Conservation (phyloP, 2,329 filamentous ascomycete species). For the Dissoconium aciculare region DNA sequence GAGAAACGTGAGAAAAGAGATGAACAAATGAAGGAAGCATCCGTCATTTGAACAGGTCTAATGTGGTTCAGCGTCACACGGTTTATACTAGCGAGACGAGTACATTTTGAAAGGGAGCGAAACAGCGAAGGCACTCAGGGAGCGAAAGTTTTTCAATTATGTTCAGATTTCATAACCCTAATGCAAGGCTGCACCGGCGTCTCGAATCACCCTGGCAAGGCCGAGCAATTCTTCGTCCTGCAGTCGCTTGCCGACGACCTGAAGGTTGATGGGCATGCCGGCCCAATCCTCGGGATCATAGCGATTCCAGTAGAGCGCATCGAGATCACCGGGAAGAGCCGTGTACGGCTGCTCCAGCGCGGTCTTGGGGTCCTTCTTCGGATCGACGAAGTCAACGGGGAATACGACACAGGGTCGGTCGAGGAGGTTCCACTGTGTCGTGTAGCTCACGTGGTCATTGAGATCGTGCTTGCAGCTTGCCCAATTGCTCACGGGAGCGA, state of each 20-base stretch:
- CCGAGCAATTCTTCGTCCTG: constrained; percentile 41
- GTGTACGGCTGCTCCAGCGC: constrained; percentile 7
- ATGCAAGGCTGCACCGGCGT: too few relatives aligned
- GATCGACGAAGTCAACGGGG: constrained; percentile 36
- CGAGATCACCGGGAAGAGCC: not conserved
- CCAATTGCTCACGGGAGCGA: constrained; percentile 44
- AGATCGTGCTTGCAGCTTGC: constrained; percentile 39
- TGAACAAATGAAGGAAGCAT: too few relatives aligned
- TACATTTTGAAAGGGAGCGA: too few relatives aligned
- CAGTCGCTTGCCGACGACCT: constrained; percentile 39
- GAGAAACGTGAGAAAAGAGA: too few relatives aligned
- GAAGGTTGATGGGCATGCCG: constrained; percentile 38
- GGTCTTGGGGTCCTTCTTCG: constrained; percentile 27
- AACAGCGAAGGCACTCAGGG: too few relatives aligned
- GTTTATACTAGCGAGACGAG: too few relatives aligned
- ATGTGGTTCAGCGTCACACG: too few relatives aligned
- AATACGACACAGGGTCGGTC: constrained; percentile 45
- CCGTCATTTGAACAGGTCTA: too few relatives aligned
- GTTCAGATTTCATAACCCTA: too few relatives aligned
- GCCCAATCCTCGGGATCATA: constrained; percentile 29
- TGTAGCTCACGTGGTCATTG: constrained; percentile 50
- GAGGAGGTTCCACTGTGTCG: constrained; percentile 51
- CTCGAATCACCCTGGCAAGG: constrained; percentile 24
- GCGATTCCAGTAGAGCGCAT: not conserved
- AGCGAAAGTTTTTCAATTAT: too few relatives aligned